A percentile compares a stretch with the other conserved stretches of the same genome.
Evolutionary conservation across 768 basidiomycete species (phyloP).

Genomic region (Trichaptum fuscoviolaceum): DNA sequence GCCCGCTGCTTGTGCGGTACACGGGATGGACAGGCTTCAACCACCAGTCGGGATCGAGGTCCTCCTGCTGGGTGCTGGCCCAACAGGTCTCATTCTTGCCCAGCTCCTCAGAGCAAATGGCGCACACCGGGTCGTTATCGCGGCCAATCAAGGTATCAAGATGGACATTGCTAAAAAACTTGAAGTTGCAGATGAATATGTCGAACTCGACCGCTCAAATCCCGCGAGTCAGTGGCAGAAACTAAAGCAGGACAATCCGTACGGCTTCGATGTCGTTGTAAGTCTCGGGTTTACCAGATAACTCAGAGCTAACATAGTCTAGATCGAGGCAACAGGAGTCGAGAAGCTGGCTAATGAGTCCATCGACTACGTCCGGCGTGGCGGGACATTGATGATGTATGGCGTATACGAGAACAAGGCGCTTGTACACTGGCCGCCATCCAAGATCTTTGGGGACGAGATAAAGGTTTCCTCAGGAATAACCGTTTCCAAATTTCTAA

Average conservation of each 20-base stretch:
- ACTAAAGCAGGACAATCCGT: slow-evolving; percentile 74
- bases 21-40: slow-evolving; percentile 84
- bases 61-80: slow-evolving; percentile 84
- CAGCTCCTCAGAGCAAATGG: slow-evolving; percentile 87
- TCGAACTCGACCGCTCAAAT: slow-evolving; percentile 74
- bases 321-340: slow-evolving; percentile 70
- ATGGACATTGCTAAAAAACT: slow-evolving; percentile 80
- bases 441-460: slow-evolving; percentile 74
- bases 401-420: slow-evolving; percentile 89
- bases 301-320: slow-evolving; percentile 10
- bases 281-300: neutral
- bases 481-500: neutral
- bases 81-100: slow-evolving; percentile 86
- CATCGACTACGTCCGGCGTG: slow-evolving; percentile 84
- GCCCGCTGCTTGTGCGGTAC: slow-evolving; percentile 87
- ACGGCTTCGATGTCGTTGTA: slow-evolving; percentile 85
- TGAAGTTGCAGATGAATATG: slow-evolving; percentile 77
- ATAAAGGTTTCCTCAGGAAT: slow-evolving; percentile 41
- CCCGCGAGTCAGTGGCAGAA: slow-evolving; percentile 76
- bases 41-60: slow-evolving; percentile 82
- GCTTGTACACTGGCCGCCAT: slow-evolving; percentile 79
- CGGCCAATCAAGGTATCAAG: slow-evolving; percentile 88
- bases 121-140: slow-evolving; percentile 73
- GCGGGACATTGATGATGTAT: slow-evolving; percentile 83
- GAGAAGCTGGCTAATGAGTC: slow-evolving; percentile 83